Conservation (phyloP, 257 asterid genomes). For the Capsicum rhomboideum region DNA sequence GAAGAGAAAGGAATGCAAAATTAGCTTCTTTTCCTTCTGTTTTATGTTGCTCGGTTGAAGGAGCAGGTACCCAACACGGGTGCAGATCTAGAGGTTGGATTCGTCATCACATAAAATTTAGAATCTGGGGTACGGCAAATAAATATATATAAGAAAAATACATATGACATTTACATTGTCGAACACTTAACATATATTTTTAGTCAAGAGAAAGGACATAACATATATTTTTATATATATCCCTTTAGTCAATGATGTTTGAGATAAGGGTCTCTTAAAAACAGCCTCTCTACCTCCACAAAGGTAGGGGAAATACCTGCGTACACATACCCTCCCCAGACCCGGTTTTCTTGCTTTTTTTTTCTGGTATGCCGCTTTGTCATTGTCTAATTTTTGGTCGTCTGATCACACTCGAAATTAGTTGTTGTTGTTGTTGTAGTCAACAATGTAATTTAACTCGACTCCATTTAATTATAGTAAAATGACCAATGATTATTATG, state of each 20-base stretch:
- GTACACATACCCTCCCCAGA: no score
- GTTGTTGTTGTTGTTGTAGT: neutral
- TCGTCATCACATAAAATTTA: neutral
- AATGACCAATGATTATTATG: neutral
- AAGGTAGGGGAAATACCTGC: no score
- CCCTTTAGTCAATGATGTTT: neutral
- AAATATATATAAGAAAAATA: no score
- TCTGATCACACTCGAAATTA: no score
- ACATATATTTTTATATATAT: neutral
- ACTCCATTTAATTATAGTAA: neutral
- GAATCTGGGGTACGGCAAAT: neutral
- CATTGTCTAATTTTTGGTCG: no score
- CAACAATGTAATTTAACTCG: neutral
- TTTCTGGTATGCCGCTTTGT: no score
- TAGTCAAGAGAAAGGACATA: neutral
- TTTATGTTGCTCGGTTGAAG: neutral
- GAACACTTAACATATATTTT: neutral
- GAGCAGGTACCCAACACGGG: neutral
- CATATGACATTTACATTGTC: neutral
- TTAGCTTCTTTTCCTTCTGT: neutral
- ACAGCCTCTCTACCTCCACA: no score
- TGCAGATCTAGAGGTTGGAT: neutral
- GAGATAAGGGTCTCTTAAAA: no score
- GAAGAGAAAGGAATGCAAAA: neutral
- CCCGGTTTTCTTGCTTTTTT: no score